Conservation (phyloP, 2,329 filamentous ascomycete genomes). For the Pseudogymnoascus verrucosus region DNA sequence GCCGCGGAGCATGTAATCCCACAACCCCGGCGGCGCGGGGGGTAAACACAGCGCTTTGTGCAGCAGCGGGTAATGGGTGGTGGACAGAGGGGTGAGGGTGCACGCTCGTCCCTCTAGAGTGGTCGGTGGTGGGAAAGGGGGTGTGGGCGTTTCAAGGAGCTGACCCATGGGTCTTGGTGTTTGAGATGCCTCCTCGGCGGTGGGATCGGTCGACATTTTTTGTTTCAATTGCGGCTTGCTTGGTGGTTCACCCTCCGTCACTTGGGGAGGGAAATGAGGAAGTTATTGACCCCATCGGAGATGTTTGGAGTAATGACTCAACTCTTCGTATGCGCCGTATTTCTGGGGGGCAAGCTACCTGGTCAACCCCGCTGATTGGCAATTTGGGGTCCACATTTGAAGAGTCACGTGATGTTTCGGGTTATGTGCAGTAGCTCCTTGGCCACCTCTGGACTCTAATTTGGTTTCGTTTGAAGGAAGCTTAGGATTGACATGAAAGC, state of each 20-base stretch:
- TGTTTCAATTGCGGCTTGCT: not conserved
- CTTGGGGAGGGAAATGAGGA: not conserved
- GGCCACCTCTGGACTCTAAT: not conserved
- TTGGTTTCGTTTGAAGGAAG: not conserved
- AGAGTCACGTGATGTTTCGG: not conserved
- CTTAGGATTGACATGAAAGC: not conserved
- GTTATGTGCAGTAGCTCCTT: not conserved
- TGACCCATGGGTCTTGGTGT: not conserved
- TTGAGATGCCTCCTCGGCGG: not conserved
- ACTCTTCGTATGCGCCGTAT: not conserved
- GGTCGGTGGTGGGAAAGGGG: slow-evolving; percentile 2
- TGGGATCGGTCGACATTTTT: not conserved
- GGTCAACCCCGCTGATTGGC: not conserved
- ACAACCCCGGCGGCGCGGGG: slow-evolving; percentile 23
- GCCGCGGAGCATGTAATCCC: slow-evolving; percentile 34
- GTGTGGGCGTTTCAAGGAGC: not conserved
- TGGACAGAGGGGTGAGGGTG: not conserved
- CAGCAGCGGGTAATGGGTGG: not conserved
- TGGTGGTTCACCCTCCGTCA: not conserved
- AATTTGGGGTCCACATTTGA: not conserved
- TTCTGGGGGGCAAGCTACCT: not conserved
- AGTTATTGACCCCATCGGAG: not conserved
- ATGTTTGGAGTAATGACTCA: not conserved
- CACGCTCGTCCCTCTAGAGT: not conserved
- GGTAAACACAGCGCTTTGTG: not conserved